Evolutionary conservation across 169 alveolate species (phyloP).

Genomic region (Amoebophrya sp.): DNA sequence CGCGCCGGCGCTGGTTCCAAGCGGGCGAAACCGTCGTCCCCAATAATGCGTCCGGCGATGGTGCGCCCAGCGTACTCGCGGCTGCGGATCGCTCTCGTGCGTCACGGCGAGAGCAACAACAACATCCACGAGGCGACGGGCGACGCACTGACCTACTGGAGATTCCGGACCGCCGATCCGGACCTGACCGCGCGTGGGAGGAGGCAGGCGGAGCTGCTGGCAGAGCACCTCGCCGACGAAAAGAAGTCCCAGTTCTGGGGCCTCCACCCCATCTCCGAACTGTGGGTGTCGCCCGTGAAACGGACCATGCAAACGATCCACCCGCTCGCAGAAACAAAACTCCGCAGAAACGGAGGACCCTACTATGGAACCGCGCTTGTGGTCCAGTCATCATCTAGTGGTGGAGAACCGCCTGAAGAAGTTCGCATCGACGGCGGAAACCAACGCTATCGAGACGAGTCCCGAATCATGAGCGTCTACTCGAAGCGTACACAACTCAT

Average conservation of each 20-base stretch:
- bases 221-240: not conserved
- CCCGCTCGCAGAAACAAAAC: not conserved
- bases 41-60: too few relatives aligned
- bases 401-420: too few relatives aligned
- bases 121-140: not conserved
- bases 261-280: not conserved
- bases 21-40: too few relatives aligned
- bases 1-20: too few relatives aligned
- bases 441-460: too few relatives aligned
- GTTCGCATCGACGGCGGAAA: too few relatives aligned
- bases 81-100: not conserved
- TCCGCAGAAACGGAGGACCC: not conserved
- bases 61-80: constrained; percentile 6
- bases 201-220: not conserved
- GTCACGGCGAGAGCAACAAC: not conserved
- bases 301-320: not conserved
- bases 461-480: too few relatives aligned
- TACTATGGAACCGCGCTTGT: too few relatives aligned
- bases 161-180: not conserved
- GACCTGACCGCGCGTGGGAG: not conserved
- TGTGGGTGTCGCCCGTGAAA: not conserved
- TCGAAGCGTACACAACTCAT: too few relatives aligned
- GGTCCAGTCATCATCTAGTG: too few relatives aligned
- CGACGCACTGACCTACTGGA: not conserved
- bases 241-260: not conserved